phyloP scores from a whole-genome alignment of 169 alveolate genomes.

The Haemoproteus tartakovskyi region DNA sequence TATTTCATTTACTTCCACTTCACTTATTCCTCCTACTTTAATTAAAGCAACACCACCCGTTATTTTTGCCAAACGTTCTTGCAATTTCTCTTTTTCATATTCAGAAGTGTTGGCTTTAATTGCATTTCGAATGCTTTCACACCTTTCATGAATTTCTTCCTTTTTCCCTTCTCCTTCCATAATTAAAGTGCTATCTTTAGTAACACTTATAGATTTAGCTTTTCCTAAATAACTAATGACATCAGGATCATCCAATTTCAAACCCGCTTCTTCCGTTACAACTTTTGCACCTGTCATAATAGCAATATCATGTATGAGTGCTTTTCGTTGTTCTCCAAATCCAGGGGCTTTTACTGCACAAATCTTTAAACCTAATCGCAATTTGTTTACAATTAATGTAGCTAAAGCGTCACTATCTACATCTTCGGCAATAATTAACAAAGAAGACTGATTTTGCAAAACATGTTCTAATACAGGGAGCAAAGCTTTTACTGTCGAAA shows the following conservation, averaged over 20 bases:
- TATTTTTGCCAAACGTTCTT: conserved; percentile 97
- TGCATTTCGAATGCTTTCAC: conserved; percentile 88
- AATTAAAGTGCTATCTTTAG: conserved; percentile 97
- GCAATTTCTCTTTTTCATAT: conserved; percentile 93
- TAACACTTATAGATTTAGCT: conserved; percentile 93
- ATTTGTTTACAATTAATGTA: conserved; percentile 94
- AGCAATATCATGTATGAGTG: conserved; percentile 94
- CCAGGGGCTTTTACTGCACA: conserved; percentile 98
- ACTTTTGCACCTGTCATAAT: conserved; percentile 94
- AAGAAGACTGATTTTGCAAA: conserved; percentile 89
- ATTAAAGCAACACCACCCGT: conserved; percentile 99
- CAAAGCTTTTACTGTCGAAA: conserved; percentile 89
- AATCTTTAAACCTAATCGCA: conserved; percentile 96
- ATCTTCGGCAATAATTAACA: conserved; percentile 97
- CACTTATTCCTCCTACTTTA: conserved; percentile 97
- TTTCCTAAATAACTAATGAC: conserved; percentile 84
- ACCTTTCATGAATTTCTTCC: conserved; percentile 87
- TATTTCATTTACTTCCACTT: conserved; percentile 95
- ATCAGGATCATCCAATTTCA: conserved; percentile 79
- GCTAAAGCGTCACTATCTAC: conserved; percentile 99
- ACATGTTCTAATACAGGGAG: conserved; percentile 95
- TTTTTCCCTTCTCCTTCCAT: conserved; percentile 95
- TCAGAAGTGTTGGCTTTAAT: conserved; percentile 88
- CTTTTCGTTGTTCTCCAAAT: conserved; percentile 97
- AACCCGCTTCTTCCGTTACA: conserved; percentile 90